Percentiles rank a stretch among this genome's conserved stretches.
Conservation (phyloP, 2,329 filamentous ascomycete genomes). For the Elsinoe necatrix region DNA sequence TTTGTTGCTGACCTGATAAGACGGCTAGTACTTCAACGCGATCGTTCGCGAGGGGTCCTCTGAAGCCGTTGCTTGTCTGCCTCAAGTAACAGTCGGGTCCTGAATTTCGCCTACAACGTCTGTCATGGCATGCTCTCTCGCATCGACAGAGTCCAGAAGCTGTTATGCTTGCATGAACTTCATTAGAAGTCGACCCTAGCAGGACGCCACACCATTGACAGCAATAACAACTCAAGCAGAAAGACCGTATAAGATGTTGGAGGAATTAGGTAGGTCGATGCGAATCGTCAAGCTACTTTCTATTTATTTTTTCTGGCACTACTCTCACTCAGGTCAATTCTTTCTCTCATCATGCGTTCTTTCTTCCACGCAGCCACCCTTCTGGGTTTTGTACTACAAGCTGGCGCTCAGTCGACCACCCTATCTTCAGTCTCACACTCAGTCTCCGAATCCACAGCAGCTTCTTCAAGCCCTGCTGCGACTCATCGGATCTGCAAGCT, state of each 20-base stretch:
- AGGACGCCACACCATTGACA: not conserved
- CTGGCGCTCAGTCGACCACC: not conserved
- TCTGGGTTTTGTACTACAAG: not conserved
- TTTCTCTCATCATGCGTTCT: not conserved
- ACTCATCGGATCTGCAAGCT: not conserved
- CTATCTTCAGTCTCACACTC: not conserved
- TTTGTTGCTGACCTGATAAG: too few species aligned
- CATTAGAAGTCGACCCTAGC: not conserved
- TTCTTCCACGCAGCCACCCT: slow-evolving; percentile 1
- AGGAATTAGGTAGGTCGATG: not conserved
- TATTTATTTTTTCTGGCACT: not conserved
- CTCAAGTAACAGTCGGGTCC: slow-evolving; percentile 2
- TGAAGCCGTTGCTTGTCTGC: not conserved
- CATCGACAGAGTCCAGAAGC: not conserved
- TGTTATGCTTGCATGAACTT: not conserved
- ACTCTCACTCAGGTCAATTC: not conserved
- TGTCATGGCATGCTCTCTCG: not conserved
- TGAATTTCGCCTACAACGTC: slow-evolving; percentile 9
- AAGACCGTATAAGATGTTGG: not conserved
- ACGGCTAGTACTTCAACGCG: too few species aligned
- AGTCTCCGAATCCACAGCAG: not conserved
- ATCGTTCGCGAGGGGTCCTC: not conserved
- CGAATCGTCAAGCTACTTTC: not conserved
- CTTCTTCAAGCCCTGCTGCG: not conserved
- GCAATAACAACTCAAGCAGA: not conserved